Conservation (phyloP, 73 alveolate species). For the Tetrahymena elliotti region DNA sequence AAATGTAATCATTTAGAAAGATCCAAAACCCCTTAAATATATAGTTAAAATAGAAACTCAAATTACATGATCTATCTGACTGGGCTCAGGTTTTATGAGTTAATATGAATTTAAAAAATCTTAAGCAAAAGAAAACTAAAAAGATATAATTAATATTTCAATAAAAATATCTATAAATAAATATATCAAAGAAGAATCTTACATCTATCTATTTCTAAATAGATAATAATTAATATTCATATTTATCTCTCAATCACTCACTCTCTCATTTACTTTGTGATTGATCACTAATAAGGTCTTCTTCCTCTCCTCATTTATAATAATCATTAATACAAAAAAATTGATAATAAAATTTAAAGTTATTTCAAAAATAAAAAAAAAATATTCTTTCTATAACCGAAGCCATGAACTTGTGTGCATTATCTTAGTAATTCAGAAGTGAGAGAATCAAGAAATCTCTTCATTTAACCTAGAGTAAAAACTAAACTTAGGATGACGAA, state of each 20-base stretch:
- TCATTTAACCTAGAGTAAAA: not conserved
- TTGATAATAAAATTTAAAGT: no score
- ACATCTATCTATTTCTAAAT: not conserved
- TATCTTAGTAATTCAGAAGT: not conserved
- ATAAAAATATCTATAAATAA: not conserved
- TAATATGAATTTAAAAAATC: not conserved
- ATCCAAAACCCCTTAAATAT: not conserved
- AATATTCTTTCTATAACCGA: not conserved
- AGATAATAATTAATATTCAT: not conserved
- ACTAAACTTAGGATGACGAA: not conserved
- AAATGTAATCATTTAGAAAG: not conserved
- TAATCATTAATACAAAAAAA: no score
- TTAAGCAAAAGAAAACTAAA: not conserved
- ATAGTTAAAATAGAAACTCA: not conserved
- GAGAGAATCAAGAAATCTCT: not conserved
- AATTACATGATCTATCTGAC: not conserved
- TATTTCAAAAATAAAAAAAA: not conserved
- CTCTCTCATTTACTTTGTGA: not conserved
- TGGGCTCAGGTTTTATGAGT: not conserved
- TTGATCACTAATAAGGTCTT: not conserved
- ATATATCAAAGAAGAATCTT: not conserved
- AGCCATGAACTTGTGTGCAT: not conserved
- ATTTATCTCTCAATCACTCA: not conserved
- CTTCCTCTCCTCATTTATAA: not conserved
- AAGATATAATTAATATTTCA: not conserved